Evolutionary conservation across 2,329 filamentous ascomycete genomes (phyloP).

Genomic region (Alternaria gansuensis): DNA sequence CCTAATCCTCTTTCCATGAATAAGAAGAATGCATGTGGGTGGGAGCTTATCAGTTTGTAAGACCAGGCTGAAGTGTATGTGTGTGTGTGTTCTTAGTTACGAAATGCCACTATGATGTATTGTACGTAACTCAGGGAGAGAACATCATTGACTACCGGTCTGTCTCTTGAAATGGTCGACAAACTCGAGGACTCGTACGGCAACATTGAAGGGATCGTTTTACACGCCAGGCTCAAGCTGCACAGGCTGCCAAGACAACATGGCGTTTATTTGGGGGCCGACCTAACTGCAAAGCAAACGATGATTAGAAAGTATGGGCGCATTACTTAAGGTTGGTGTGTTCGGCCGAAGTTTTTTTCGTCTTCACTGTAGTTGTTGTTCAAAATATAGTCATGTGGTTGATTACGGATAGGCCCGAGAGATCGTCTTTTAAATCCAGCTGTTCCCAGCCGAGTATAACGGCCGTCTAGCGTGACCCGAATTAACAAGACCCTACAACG

Average conservation of each 20-base stretch:
- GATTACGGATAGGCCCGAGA: background rate
- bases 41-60: background rate
- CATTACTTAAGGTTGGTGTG: background rate
- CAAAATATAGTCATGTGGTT: background rate
- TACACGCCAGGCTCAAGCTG: background rate
- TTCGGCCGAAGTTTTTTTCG: background rate
- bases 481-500: constrained; percentile 24
- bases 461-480: background rate
- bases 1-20: background rate
- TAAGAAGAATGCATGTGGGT: background rate
- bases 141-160: background rate
- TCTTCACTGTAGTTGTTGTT: background rate
- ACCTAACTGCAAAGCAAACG: background rate
- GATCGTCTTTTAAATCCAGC: background rate
- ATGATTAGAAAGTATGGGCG: constrained; percentile 1
- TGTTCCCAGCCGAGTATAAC: background rate
- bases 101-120: background rate
- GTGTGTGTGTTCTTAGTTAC: background rate
- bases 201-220: background rate
- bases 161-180: background rate
- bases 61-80: background rate
- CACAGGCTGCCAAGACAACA: constrained; percentile 1
- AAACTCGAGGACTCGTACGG: background rate
- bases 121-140: background rate
- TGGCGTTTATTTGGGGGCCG: background rate